Evolutionary conservation across 768 basidiomycete genomes (phyloP).

Genomic region (Cyathus striatus): DNA sequence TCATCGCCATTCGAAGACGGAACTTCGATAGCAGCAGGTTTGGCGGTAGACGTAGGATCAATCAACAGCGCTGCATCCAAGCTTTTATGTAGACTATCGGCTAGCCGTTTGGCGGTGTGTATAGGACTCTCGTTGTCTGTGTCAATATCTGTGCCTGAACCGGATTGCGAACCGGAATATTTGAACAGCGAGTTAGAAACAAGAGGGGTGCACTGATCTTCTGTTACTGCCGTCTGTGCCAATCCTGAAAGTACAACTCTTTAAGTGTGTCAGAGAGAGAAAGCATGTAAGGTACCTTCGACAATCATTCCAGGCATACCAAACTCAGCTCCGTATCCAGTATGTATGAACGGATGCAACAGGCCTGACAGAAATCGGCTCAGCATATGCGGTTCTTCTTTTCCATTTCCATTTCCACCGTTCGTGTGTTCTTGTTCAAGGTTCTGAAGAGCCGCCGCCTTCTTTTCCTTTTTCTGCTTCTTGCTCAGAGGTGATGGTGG

Average conservation of each 20-base stretch:
- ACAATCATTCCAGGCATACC: constrained; percentile 40
- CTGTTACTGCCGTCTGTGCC: constrained; percentile 6
- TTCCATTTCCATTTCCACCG: too few species aligned
- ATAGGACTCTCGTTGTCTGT: background rate
- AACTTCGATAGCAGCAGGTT: background rate
- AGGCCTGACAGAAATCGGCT: constrained; percentile 37
- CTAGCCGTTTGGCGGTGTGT: background rate
- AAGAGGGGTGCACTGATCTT: background rate
- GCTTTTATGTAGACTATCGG: background rate
- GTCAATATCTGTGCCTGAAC: too few species aligned
- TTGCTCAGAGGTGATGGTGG: too few species aligned
- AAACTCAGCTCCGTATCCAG: constrained; percentile 49
- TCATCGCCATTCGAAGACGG: background rate
- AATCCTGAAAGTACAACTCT: constrained; percentile 3
- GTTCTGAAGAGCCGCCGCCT: too few species aligned
- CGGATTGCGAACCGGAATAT: background rate
- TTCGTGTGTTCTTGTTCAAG: too few species aligned
- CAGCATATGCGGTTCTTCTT: constrained; percentile 27
- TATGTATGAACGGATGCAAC: constrained; percentile 49
- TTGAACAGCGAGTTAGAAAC: constrained; percentile 1
- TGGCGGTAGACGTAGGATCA: background rate
- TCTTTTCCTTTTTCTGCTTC: too few species aligned
- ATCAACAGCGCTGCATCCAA: constrained; percentile 1
- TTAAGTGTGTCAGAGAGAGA: background rate
- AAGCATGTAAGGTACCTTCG: constrained; percentile 31